phyloP scores from a whole-genome alignment of 768 basidiomycete genomes.

The Tulasnella sp. region DNA sequence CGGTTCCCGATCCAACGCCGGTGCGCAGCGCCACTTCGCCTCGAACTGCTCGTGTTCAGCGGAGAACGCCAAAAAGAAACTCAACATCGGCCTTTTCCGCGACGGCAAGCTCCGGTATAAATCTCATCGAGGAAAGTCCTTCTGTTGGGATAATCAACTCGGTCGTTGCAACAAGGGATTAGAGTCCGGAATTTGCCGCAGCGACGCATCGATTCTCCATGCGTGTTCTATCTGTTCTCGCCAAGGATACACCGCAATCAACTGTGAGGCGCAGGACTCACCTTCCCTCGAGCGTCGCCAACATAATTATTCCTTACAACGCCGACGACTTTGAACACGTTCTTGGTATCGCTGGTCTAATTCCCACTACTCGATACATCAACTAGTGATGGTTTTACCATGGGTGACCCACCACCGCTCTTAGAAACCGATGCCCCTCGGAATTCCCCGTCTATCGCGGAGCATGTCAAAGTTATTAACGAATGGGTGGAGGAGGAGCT shows the following conservation, averaged over 20 bases:
- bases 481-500: conserved; percentile 30
- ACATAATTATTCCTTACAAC: not conserved
- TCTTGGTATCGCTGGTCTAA: not conserved
- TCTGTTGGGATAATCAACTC: not conserved
- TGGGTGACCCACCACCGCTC: too few species aligned
- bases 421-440: not conserved
- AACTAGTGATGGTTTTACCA: too few species aligned
- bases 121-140: not conserved
- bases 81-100: not conserved
- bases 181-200: not conserved
- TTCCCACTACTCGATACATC: not conserved
- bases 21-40: not conserved
- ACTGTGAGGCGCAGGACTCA: not conserved
- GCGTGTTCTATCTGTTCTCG: not conserved
- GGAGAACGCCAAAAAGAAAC: not conserved
- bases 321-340: not conserved
- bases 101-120: not conserved
- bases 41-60: not conserved
- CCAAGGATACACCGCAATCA: not conserved
- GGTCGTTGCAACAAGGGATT: not conserved
- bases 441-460: not conserved
- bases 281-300: not conserved
- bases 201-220: not conserved
- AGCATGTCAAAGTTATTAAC: not conserved
- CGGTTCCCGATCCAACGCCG: not conserved